phyloP scores from a whole-genome alignment of 1,284 basidiomycete species.

The Trichosporon faecale region DNA sequence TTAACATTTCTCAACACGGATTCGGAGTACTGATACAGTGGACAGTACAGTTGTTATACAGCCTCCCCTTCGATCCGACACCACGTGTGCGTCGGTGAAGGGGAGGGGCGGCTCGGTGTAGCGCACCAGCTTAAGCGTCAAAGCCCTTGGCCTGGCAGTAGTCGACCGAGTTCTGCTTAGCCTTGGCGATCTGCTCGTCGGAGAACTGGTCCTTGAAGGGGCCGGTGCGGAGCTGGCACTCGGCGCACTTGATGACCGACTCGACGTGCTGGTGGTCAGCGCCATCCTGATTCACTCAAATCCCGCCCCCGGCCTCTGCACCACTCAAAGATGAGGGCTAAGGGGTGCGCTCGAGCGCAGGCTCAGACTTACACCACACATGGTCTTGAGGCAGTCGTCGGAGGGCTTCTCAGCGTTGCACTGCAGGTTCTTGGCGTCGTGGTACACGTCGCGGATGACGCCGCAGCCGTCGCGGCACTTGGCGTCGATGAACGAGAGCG shows the following conservation, averaged over 20 bases:
- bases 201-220: not conserved
- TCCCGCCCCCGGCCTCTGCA: too few relatives aligned
- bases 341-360: too few relatives aligned
- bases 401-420: not conserved
- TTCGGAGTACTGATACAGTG: not conserved
- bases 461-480: not conserved
- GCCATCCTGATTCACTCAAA: too few relatives aligned
- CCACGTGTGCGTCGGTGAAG: not conserved
- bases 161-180: constrained; percentile 12
- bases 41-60: not conserved
- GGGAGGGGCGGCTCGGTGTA: not conserved
- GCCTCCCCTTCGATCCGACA: not conserved
- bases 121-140: not conserved
- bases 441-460: not conserved
- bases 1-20: not conserved
- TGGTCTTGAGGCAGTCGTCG: not conserved
- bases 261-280: constrained; percentile 1
- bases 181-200: constrained; percentile 4
- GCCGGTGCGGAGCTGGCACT: constrained; percentile 4
- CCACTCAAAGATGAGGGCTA: too few relatives aligned
- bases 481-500: not conserved
- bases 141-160: constrained; percentile 3
- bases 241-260: constrained; percentile 2
- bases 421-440: not conserved
- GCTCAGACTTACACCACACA: not conserved